Evolutionary conservation across 805 yeast genomes (phyloP), one percentile per base, ranked within the genome.

Genomic region (Jamesozyma jinghongensis): DNA sequence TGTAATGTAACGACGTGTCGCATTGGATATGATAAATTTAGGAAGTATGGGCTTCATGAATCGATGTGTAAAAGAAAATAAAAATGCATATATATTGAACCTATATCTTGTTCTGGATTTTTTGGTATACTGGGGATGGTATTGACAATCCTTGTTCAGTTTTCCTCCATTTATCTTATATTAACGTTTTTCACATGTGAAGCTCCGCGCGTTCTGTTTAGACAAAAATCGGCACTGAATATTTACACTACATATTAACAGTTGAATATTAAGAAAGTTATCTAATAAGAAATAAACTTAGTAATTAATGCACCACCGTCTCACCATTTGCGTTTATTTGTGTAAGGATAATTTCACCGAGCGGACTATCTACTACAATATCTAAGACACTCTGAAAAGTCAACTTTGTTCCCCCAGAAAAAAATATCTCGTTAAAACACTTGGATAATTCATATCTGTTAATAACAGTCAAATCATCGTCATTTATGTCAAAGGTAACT

Each of bases 341-440:
- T 19, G 51, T 39, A 2, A 59, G 33, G 6, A 54, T 53, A 18
- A 58, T 39, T 18, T 56, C 60, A 12, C 63, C 64, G 13, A 59
- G 29, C 3, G 46, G 38, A 20, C 56, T 54, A 3, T 44, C 42
- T 1, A 54, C 35, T 32, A 56, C 49, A 5, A 59, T 36, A 41
- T 59, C 64, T 6, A 57, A 31, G 8, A 42, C 37, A 12, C 53
- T 51, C 7, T 44, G 43, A n/a, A 58, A 46, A 32, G 45, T 46
- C 2, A 58, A 52, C 10, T 20, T 22, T 0, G 71, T 62, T n/a
- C 59, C 52, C 0, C 79, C 79, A 2, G 43, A 41, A 6, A 57
- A 42, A 19, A 75, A 39, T 2, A 75, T 58, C 30, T 67, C 67
- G 32, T 65, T 63, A n/a, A 70, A 54, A 11, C 75, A 69, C 32